Evolutionary conservation across 495 filamentous ascomycete genomes (phyloP), one percentile per base, ranked within the genome.

Genomic region (Chaetomium tenue): DNA sequence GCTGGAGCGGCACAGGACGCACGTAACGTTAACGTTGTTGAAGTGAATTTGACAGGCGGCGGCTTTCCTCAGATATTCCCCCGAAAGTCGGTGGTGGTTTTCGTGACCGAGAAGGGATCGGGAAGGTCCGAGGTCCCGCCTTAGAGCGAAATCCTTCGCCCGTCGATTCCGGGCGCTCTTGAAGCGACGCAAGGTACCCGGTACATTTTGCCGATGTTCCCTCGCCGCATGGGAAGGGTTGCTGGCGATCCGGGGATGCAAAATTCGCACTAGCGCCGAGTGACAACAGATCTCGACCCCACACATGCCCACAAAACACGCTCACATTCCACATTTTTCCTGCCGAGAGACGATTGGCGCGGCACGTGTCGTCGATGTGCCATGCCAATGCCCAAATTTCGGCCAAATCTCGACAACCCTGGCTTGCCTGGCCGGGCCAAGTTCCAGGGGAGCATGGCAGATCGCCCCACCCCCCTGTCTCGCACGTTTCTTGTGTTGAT

Each of bases 321-420:
- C 58, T 50, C 58, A 50, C 25, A 37, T 60, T 48, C 42, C 42
- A 25, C 55, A 58, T 28, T 58, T 25, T 61, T 26, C 30, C 26
- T 44, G 30, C 33, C 59, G 33, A 60, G 25, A 16, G 46, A 26
- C 44, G 22, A 61, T 52, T 61, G 58, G 47, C 30, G 47, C 48
- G 48, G 59, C 59, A 61, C 59, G 59, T 61, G 59, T 61, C 37
- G 30, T 53, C 15, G 33, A 28, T 26, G 18, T 28, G 50, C 25
- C 18, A n/a, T 52, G 46, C 39, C 54, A 59, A 48, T 47, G 54
- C 54, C 53, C 54, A 59, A 60, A 61, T 61, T 18, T 61, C 59
- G 59, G 59, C 59, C 59, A 61, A 61, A 61, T 61, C 40, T 37
- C 30, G 16, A 53, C 5, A 12, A 3, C 30, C 28, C n/a, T n/a